A percentile compares a stretch with the other conserved stretches of the same genome.
Conservation (phyloP, 2,329 filamentous ascomycete genomes). For the Cadophora malorum region DNA sequence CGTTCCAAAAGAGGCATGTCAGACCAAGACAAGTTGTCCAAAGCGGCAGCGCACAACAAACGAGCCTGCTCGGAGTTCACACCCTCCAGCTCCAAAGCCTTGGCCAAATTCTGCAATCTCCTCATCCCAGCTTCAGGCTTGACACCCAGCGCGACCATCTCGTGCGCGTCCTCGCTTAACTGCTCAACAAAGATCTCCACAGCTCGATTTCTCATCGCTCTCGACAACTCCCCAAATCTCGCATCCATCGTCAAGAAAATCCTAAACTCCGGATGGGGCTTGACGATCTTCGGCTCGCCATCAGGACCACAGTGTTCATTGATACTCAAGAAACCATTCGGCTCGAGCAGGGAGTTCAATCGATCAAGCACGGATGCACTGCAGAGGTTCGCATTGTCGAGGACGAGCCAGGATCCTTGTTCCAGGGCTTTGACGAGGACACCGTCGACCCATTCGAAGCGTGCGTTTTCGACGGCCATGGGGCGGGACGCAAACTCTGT, state of each 20-base stretch:
- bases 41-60: conserved; percentile 36
- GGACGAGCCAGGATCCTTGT: conserved; percentile 87
- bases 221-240: conserved; percentile 88
- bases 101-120: conserved; percentile 40
- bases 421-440: conserved; percentile 87
- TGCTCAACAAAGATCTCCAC: conserved; percentile 82
- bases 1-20: conserved; percentile 42
- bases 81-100: conserved; percentile 27
- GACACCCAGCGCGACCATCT: neutral
- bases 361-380: conserved; percentile 93
- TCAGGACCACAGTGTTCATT: conserved; percentile 90
- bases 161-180: conserved; percentile 16
- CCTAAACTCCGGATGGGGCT: conserved; percentile 84
- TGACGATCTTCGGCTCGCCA: conserved; percentile 80
- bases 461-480: conserved; percentile 70
- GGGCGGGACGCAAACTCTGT: conserved; percentile 57
- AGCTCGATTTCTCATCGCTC: conserved; percentile 95
- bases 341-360: conserved; percentile 92
- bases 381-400: conserved; percentile 97
- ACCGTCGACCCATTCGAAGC: conserved; percentile 96
- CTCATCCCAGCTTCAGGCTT: conserved; percentile 40
- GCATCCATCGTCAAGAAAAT: conserved; percentile 95
- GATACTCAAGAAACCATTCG: conserved; percentile 84
- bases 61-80: conserved; percentile 18
- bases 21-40: conserved; percentile 45